These are phyloP conservation scores for Citrus sp. DNA, from an alignment of 345 rosid genomes.

Conservation along the genomic window DNA sequence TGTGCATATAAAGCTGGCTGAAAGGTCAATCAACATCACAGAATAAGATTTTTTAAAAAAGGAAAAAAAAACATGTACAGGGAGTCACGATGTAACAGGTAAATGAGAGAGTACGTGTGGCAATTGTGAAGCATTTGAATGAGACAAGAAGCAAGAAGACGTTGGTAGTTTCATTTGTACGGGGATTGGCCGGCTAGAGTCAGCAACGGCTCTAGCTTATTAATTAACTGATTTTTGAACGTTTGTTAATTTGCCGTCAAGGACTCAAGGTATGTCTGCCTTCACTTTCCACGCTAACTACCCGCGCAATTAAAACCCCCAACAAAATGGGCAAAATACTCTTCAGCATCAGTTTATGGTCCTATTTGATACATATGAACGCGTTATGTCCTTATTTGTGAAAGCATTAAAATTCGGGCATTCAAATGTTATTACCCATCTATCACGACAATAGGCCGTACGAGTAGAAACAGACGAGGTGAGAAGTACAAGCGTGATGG, in stretches of 20 bases:
- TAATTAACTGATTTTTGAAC: not conserved
- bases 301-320: no score
- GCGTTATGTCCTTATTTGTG: not conserved
- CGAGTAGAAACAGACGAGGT: no score
- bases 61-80: no score
- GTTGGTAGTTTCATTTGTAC: no score
- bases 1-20: not conserved
- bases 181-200: constrained; percentile 1
- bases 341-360: not conserved
- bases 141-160: not conserved
- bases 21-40: not conserved
- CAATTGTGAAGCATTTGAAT: not conserved
- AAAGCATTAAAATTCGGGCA: not conserved
- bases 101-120: not conserved
- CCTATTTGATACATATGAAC: not conserved
- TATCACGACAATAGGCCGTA: no score
- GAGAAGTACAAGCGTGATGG: not conserved
- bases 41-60: no score
- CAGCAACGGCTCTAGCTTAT: not conserved
- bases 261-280: no score
- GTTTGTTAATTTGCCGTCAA: not conserved
- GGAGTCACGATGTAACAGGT: no score
- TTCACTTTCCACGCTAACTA: not conserved
- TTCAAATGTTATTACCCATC: not conserved
- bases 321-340: no score